Evolutionary conservation across 345 rosid species (phyloP), one percentile per base, ranked within the genome.

Genomic region (Mangifera indica): DNA sequence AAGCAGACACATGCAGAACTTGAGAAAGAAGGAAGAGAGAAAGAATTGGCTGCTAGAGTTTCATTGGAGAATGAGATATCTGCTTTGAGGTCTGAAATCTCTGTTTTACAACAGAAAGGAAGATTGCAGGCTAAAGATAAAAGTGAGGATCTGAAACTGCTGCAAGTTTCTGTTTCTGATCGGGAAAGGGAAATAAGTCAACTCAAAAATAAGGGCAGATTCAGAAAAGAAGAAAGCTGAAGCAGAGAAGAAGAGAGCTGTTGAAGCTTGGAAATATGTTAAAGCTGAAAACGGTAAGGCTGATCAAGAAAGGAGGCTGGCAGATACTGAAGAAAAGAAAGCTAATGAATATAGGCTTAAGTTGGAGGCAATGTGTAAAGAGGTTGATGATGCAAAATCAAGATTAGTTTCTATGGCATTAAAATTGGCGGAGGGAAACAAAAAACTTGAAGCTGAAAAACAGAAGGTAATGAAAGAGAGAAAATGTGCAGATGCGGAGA

Each of bases 361-460:
- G 70, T 70, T 90, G 81, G 92, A 84, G 75, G 68, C 73, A 55
- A 75, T 83, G 75, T 80, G 76, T 74, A 85, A 84, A 75, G 84
- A 87, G 51, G 77, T 80, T 67, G 86, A 76, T 54, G 85, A 85
- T 77, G 76, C 79, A 44, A 90, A 84, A 74, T 80, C 87, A 49
- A 81, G 80, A 82, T 78, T 91, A 79, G 81, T 44, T 67, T 66
- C 81, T 42, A 78, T 77, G 87, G 79, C 72, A 25, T 75, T 77
- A 42, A 89, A 77, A 63, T 72, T 72, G 73, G 89, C 82, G 63
- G 85, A 77, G 70, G 65, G 66, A 21, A 78, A 57, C 66, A 82
- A 80, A 60, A 79, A 81, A 76, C 82, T 88, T 57, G 86, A 86
- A 74, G 77, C 80, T 62, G 92, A 87, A 85, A 90, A 83, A 78